Base-by-base conservation (phyloP, 2,329 filamentous ascomycete genomes). In the Fusarium sp. region DNA sequence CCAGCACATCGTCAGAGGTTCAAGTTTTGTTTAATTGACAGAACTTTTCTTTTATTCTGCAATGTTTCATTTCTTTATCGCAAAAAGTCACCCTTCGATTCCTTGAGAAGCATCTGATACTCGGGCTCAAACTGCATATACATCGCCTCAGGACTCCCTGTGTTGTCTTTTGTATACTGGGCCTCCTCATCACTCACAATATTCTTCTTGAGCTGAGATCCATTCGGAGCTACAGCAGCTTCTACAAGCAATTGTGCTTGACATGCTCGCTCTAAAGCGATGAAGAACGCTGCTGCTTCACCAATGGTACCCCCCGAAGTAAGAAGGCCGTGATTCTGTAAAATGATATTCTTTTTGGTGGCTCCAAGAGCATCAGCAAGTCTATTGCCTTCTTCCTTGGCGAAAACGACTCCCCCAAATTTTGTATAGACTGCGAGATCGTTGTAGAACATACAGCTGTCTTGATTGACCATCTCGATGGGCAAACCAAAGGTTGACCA, bases 231-330 rank as follows among this genome's bases (percentile, higher is more conserved):
- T 3, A 75, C 70, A 1, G 91, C 91, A 0, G 91, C 89, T 79
- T 94, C 92, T 20, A 89, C 88, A 61, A 89, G 82, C 39, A 94
- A 81, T 79, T 94, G 92, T 15, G 91, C 85, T 59, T 90, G 86
- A 73, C 92, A 94, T 15, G 88, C 89, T 44, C 90, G 85, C 79
- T 94, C 92, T 74, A 93, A 85, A 8, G 90, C 81, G 7, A 89
- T 89, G 77, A 93, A 93, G 60, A 93, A 82, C 71, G 89, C 93
- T 0, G 90, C 91, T 1, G 92, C 91, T 80, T 93, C 92, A 70
- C 92, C 92, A 6, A 94, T 90, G 0, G 91, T 94, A 2, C 79
- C 78, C 1, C 92, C 92, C 0, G 91, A 89, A 0, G 91, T 93
- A 45, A 94, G 78, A 9, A 94, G 81, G 0, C 92, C 92, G 77